These are phyloP conservation scores for Epithele typhae DNA, from an alignment of 768 basidiomycete genomes.

Conservation along the genomic window DNA sequence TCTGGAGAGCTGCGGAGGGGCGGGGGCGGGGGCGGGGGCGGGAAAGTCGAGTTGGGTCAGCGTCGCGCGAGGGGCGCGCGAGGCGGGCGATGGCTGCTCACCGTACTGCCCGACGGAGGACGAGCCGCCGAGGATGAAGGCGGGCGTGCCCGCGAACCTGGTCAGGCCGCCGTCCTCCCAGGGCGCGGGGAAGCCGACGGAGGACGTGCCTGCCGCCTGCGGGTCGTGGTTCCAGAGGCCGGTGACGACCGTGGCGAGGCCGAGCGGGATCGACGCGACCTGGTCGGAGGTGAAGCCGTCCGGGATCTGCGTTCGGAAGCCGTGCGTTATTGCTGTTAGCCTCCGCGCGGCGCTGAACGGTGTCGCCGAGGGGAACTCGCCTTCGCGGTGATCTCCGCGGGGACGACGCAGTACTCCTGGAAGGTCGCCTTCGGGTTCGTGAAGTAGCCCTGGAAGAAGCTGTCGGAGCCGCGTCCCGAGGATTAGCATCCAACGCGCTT, in stretches of 20 bases:
- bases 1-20: slow-evolving; percentile 20
- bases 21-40: background rate
- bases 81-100: too few species aligned
- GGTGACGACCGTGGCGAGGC: slow-evolving; percentile 24
- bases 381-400: slow-evolving; percentile 25
- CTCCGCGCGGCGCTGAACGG: too few species aligned
- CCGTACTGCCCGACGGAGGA: slow-evolving; percentile 28
- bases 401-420: slow-evolving; percentile 26
- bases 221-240: slow-evolving; percentile 23
- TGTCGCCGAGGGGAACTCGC: slow-evolving; percentile 1
- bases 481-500: background rate
- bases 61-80: too few species aligned
- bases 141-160: slow-evolving; percentile 8
- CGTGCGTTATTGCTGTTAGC: too few species aligned
- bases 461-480: too few species aligned
- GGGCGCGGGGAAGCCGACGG: slow-evolving; percentile 1
- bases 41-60: background rate
- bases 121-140: slow-evolving; percentile 28
- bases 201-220: slow-evolving; percentile 10
- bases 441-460: slow-evolving; percentile 22
- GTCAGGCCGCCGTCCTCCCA: slow-evolving; percentile 11
- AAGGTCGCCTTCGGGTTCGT: slow-evolving; percentile 15
- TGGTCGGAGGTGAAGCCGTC: slow-evolving; percentile 25
- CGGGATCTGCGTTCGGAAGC: slow-evolving; percentile 27
- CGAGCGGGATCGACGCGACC: slow-evolving; percentile 28